Conservation (phyloP, 2,329 filamentous ascomycete species). For the Botryotinia calthae region DNA sequence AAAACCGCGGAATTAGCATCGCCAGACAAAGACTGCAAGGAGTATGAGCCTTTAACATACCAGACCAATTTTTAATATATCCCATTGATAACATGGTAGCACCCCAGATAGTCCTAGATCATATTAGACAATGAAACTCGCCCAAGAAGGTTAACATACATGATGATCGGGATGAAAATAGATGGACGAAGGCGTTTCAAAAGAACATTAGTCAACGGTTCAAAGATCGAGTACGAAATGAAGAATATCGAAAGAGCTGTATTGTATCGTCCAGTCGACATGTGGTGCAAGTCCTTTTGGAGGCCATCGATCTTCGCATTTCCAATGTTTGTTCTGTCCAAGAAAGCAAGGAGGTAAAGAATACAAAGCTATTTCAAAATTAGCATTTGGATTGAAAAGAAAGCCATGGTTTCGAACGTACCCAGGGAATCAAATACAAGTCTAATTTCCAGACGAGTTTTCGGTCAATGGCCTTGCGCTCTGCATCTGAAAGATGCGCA, state of each 20-base stretch:
- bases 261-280: constrained; percentile 68
- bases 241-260: constrained; percentile 79
- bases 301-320: constrained; percentile 65
- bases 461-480: constrained; percentile 58
- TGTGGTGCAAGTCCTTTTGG: constrained; percentile 55
- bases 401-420: constrained; percentile 25
- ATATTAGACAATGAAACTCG: constrained; percentile 7
- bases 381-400: not conserved
- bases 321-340: constrained; percentile 77
- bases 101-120: constrained; percentile 59
- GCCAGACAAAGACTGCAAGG: not conserved
- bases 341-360: constrained; percentile 71
- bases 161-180: constrained; percentile 78
- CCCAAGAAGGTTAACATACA: constrained; percentile 50
- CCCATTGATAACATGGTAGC: constrained; percentile 58
- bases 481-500: constrained; percentile 61
- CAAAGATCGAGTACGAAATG: constrained; percentile 76
- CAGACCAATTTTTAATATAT: constrained; percentile 36
- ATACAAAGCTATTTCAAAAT: constrained; percentile 56
- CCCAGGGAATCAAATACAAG: constrained; percentile 58
- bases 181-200: constrained; percentile 71
- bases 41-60: not conserved
- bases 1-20: not conserved
- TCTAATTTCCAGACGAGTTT: constrained; percentile 62
- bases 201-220: constrained; percentile 71